Base-by-base conservation (phyloP, 1,284 basidiomycete species). In the Ganoderma lingzhi region DNA sequence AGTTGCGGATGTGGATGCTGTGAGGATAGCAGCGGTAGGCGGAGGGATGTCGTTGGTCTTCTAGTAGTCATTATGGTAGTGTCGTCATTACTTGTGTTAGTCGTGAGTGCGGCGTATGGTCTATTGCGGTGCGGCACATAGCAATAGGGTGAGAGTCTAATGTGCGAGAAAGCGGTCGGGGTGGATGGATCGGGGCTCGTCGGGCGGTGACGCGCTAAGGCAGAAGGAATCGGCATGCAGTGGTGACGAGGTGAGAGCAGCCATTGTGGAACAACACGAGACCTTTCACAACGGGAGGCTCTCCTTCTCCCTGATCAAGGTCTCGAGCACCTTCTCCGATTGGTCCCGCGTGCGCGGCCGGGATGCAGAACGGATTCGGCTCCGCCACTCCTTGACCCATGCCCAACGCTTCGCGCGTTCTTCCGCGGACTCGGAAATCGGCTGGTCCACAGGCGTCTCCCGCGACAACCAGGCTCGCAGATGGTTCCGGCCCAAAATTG, bases 401-500 rank as follows among this genome's bases (percentile, higher is more conserved):
- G 82, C 80, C 86, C 88, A 89, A 62, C 85, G 81, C 48, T 85
- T 80, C 19, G 81, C 76, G 64, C 83, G 81, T 71, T 86, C 84
- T n/a, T 77, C 72, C 35, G 66, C 48, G 53, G 59, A 59, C 10
- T 23, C 64, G 51, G 53, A 56, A 39, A 45, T 68, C 61, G 17
- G 48, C 3, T 64, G 71, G 58, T 45, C 63, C 23, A 64, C 66
- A n/a, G 68, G 71, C 37, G 64, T 35, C 48, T 71, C 39, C 19
- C 67, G 19, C 4, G 88, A 84, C 65, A 92, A 83, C 76, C 91
- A 82, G 35, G 82, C 78, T 35, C 87, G 87, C 19, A 94, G 82
- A 63, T 84, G 84, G 69, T 90, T 87, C 44, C 92, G 87, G 12
- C 86, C 90, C 6, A 95, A 83, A 68, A 95, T 93, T 14, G 93